Evolutionary conservation across 148 eudicot genomes (phyloP).

Genomic region (Fagopyrum esculentum): DNA sequence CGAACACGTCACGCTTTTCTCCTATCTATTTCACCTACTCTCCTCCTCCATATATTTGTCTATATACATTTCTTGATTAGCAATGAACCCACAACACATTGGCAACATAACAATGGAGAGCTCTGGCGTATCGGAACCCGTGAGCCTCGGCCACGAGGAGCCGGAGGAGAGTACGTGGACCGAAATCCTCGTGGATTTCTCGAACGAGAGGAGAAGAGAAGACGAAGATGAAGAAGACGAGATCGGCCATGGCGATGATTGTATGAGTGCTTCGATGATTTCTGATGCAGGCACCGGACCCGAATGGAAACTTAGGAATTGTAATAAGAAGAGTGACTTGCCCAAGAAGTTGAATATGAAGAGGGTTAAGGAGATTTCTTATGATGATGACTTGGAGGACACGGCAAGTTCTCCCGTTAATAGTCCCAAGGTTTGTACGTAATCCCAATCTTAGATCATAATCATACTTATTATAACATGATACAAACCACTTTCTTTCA

Average conservation of each 20-base stretch:
- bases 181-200: constrained; percentile 50
- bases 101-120: background rate
- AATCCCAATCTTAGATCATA: background rate
- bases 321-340: background rate
- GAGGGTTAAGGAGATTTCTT: constrained; percentile 23
- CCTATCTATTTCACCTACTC: background rate
- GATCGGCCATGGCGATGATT: background rate
- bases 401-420: constrained; percentile 86
- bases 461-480: too few relatives aligned
- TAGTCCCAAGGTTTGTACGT: constrained; percentile 59
- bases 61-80: background rate
- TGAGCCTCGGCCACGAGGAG: background rate
- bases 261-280: constrained; percentile 30
- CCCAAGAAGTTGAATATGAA: constrained; percentile 35
- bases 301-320: constrained; percentile 27
- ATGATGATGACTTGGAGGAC: constrained; percentile 67
- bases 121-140: background rate
- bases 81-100: background rate
- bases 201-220: constrained; percentile 9
- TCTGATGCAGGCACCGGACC: constrained; percentile 67
- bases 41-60: background rate
- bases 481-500: background rate
- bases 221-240: background rate
- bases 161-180: constrained; percentile 74
- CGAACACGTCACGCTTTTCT: background rate